Evolutionary conservation across 352 stramenopile species (phyloP).

Genomic region (Globisporangium cederbergense): DNA sequence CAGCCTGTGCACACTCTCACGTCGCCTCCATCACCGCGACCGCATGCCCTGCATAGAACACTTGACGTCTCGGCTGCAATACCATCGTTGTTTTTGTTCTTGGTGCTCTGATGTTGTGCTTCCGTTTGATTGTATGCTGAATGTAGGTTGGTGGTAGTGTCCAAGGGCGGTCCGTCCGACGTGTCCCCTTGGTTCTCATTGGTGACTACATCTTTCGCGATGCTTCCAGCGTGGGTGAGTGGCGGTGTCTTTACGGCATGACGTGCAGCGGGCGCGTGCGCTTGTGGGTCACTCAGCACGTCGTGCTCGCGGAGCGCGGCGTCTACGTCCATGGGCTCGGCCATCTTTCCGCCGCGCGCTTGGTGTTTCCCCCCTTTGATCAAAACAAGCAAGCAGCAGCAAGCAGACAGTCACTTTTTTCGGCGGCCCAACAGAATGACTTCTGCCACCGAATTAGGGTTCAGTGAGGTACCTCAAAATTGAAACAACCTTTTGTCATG

Average conservation of each 20-base stretch:
- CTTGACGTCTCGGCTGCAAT: neutral
- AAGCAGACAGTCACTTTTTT: slow-evolving; percentile 1
- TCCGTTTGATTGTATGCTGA: neutral
- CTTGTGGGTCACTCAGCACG: neutral
- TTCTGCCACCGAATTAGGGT: slow-evolving; percentile 6
- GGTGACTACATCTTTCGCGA: neutral
- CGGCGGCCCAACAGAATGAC: neutral
- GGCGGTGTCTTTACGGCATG: neutral
- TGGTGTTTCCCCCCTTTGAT: slow-evolving; percentile 11
- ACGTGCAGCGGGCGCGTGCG: neutral
- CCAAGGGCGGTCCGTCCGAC: neutral
- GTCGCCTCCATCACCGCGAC: slow-evolving; percentile 1
- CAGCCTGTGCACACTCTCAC: slow-evolving; percentile 32
- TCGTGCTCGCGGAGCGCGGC: slow-evolving; percentile 13
- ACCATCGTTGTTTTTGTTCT: neutral
- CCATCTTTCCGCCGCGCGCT: slow-evolving; percentile 6
- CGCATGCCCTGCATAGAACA: slow-evolving; percentile 3
- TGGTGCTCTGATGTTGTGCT: neutral
- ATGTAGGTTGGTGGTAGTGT: neutral
- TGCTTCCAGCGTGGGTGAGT: slow-evolving; percentile 5
- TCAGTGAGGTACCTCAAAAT: neutral
- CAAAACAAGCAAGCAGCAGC: neutral
- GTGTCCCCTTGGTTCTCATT: slow-evolving; percentile 7
- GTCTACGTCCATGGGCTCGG: slow-evolving; percentile 13
- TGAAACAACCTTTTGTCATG: neutral